Conservation (phyloP, 495 filamentous ascomycete species). For the Xylaria flabelliformis region DNA sequence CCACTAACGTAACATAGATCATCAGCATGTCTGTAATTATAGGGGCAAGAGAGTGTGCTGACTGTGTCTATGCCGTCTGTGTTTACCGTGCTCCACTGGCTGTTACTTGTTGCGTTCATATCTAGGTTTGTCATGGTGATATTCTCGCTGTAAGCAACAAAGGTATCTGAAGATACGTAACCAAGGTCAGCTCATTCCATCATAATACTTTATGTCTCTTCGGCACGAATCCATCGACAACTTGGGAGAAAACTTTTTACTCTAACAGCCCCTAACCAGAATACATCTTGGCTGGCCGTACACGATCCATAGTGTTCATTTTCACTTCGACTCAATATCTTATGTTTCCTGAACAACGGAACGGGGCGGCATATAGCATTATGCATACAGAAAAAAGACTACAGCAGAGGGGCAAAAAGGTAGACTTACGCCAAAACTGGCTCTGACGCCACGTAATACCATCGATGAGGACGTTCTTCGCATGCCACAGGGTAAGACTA, state of each 20-base stretch:
- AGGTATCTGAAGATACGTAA: conserved; percentile 38
- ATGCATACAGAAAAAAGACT: background rate
- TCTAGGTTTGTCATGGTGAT: conserved; percentile 50
- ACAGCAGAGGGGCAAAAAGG: background rate
- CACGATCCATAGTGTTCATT: background rate
- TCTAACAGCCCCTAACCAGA: background rate
- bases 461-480: conserved; percentile 48
- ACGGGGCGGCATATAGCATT: background rate
- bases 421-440: conserved; percentile 50
- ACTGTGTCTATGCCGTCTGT: conserved; percentile 51
- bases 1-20: background rate
- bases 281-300: background rate
- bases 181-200: background rate
- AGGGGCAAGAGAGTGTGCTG: background rate
- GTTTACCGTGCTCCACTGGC: conserved; percentile 46
- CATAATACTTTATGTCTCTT: background rate
- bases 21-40: background rate
- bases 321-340: background rate
- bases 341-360: background rate
- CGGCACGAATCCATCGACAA: background rate
- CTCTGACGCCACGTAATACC: conserved; percentile 50
- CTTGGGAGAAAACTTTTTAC: background rate
- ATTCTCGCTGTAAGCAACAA: conserved; percentile 50
- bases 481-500: conserved; percentile 38
- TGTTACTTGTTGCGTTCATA: conserved; percentile 47